Base-by-base conservation (phyloP, 306 rosid genomes). In the Prunus davidiana region DNA sequence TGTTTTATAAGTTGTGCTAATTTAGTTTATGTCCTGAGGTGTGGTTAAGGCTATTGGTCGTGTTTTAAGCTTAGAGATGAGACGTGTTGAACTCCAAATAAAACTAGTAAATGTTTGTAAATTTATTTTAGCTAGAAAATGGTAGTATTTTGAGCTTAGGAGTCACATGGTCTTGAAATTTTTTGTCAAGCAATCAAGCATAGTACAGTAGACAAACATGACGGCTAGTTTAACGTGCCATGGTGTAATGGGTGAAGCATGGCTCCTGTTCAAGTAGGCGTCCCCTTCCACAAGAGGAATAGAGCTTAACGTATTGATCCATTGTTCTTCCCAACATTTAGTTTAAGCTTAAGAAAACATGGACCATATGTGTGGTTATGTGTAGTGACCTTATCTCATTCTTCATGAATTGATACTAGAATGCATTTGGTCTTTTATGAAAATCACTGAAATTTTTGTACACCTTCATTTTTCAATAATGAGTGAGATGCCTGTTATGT, bases 401-500 rank as follows among this genome's bases (percentile, higher is more conserved):
- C 64, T 60, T 63, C 45, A 63, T 28, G n/a, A 30, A 20, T 30
- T 30, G 22, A 28, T 7, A 63, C 67, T 16, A 63, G 64, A 60
- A 60, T 27, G 0, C 45, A 18, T 63, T 30, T 10, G 13, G 12
- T 30, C 22, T 30, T 63, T 60, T 60, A 5, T 54, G 34, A 34
- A 55, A 57, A 72, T 7, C 57, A 24, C 67, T 57, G 43, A 20
- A 24, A n/a, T 62, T 57, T 61, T 41, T 72, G 32, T 60, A 6
- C 18, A 3, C 27, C 32, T 56, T 38, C 55, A 19, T 22, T 41
- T 7, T 38, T 72, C n/a, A 4, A 60, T 58, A 45, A 58, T 57
- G 67, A 57, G 67, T 78, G 73, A 45, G 38, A 72, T 64, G 79
- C 69, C 50, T 79, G 76, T 71, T 28, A 38, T 73, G 34, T 77